These are phyloP conservation scores for Posidonia oceanica DNA, from an alignment of 116 monocot species.

Conservation along the genomic window DNA sequence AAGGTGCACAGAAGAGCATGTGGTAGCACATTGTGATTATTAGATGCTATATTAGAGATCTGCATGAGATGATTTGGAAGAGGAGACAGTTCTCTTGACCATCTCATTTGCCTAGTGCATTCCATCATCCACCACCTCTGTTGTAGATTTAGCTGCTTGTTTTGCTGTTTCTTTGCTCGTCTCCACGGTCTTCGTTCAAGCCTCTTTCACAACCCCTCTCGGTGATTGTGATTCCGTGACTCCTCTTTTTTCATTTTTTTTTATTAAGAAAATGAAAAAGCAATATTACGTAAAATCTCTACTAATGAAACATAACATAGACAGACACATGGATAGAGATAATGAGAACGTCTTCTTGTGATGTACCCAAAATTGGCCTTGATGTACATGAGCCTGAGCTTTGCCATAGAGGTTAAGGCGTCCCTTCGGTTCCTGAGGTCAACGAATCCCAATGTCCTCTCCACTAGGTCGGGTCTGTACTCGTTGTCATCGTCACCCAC, in stretches of 20 bases:
- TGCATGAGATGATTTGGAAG: neutral
- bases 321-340: too few relatives aligned
- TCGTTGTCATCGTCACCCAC: neutral
- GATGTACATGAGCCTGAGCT: neutral
- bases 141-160: conserved; percentile 5
- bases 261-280: too few relatives aligned
- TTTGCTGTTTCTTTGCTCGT: conserved; percentile 8
- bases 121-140: conserved; percentile 2
- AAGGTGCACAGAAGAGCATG: too few relatives aligned
- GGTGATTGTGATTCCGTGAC: neutral
- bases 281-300: too few relatives aligned
- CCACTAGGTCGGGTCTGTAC: neutral
- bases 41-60: too few relatives aligned
- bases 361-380: neutral
- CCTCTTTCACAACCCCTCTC: conserved; percentile 9
- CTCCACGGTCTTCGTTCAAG: conserved; percentile 1
- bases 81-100: conserved; percentile 1
- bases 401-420: conserved; percentile 1
- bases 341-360: too few relatives aligned
- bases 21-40: too few relatives aligned
- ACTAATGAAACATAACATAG: neutral
- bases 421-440: neutral
- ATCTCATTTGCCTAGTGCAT: conserved; percentile 9
- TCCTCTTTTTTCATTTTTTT: too few relatives aligned
- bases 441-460: conserved; percentile 1